Evolutionary conservation across 345 rosid species (phyloP), one percentile per base, ranked within the genome.

Genomic region (Corymbia maculata): DNA sequence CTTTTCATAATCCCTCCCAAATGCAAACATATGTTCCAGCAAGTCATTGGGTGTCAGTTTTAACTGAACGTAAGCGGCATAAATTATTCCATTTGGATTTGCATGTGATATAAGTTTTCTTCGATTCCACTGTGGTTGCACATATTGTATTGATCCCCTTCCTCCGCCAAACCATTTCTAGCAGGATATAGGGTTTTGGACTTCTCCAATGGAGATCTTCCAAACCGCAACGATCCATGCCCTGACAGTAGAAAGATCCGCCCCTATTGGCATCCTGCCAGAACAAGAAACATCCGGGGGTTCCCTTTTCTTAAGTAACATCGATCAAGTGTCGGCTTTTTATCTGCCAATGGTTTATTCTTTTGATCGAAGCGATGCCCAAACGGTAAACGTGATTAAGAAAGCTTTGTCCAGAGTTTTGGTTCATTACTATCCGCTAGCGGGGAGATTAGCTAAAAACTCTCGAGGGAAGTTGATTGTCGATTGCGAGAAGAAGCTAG

Each of bases 381-480:
- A 90, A 49, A 93, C 95, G 5, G 91, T 91, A 85, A 51, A 52
- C 30, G 82, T 93, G 51, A 88, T 95, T 17, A 86, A 91, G 55
- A 75, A 93, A 66, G 96, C 97, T 59, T 94, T 95, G 64, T 93
- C 96, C 22, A 87, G 88, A 47, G 91, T 88, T 26, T 89, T 94
- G 88, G 92, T 94, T 85, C 86, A 89, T 57, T 93, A 92, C 94
- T 93, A 93, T 55, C 96, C 97, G 30, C 91, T 95, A n/a, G 95
- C 96, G 2, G 96, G 97, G 13, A 94, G 91, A 89, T 92, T 95
- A 70, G 89, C 88, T 92, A 92, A 95, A 52, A 44, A 89, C 53
- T 86, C 66, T n/a, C 88, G 92, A 28, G 88, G 92, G 51, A 92
- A 51, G 82, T 93, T 93, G 68, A 42, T 28, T 42, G 79, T 94